Percentiles rank a stretch among this genome's conserved stretches.
phyloP scores from a whole-genome alignment of 2,329 filamentous ascomycete genomes.

The Apiospora sp. region DNA sequence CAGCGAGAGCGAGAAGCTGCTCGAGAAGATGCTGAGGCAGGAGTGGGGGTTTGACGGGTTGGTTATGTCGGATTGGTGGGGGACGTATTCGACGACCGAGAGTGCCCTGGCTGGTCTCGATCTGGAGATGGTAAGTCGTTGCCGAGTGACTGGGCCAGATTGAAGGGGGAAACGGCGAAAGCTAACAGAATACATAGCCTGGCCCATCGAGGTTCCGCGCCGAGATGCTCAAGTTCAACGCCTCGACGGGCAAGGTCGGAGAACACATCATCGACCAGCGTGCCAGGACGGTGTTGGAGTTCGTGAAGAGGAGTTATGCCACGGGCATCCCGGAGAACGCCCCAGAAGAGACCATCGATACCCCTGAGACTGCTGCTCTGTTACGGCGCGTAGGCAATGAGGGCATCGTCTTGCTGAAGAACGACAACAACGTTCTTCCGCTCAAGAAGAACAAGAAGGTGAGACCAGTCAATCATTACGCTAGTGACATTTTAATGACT shows the following conservation, averaged over 20 bases:
- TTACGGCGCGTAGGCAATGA: constrained; percentile 73
- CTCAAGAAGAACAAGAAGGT: constrained; percentile 67
- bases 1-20: constrained; percentile 59
- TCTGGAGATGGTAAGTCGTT: constrained; percentile 63
- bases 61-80: constrained; percentile 68
- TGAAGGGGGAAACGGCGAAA: too few species aligned
- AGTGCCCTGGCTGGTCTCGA: constrained; percentile 61
- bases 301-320: constrained; percentile 65
- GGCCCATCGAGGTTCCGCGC: constrained; percentile 60
- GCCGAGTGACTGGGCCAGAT: too few species aligned
- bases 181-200: constrained; percentile 42
- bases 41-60: constrained; percentile 67
- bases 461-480: constrained; percentile 5
- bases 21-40: constrained; percentile 59
- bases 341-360: constrained; percentile 62
- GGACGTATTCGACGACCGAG: constrained; percentile 62
- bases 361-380: constrained; percentile 67
- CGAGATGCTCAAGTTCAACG: constrained; percentile 59
- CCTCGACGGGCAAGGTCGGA: constrained; percentile 63
- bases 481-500: constrained; percentile 14
- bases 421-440: constrained; percentile 70
- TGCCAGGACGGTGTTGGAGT: constrained; percentile 63
- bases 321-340: constrained; percentile 63
- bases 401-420: constrained; percentile 77
- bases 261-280: constrained; percentile 64